Evolutionary conservation across 2,329 filamentous ascomycete species (phyloP).

Genomic region (Herpotrichia juniperi): DNA sequence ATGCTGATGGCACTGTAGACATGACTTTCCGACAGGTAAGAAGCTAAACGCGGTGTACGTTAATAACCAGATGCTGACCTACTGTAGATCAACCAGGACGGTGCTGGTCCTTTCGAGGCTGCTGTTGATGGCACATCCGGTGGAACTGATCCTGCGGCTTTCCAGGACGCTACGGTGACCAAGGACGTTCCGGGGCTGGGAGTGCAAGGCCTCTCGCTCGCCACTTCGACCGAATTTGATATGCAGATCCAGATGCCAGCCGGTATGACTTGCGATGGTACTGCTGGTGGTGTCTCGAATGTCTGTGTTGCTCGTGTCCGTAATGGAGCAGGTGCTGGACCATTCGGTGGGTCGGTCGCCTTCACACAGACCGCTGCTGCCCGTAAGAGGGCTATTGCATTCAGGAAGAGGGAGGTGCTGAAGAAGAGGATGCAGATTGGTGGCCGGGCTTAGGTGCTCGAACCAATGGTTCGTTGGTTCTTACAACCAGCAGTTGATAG

Average conservation of each 20-base stretch:
- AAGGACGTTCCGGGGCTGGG: conserved; percentile 66
- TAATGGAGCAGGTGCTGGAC: conserved; percentile 67
- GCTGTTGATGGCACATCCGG: conserved; percentile 68
- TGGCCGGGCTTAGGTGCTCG: background rate
- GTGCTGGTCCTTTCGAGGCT: conserved; percentile 68
- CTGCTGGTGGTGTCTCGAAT: conserved; percentile 63
- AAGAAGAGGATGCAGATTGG: conserved; percentile 46
- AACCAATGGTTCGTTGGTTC: background rate
- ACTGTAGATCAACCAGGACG: conserved; percentile 67
- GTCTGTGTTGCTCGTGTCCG: conserved; percentile 71
- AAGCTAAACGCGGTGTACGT: background rate
- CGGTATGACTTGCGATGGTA: conserved; percentile 70
- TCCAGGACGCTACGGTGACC: conserved; percentile 64
- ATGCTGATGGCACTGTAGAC: conserved; percentile 65
- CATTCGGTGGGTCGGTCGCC: conserved; percentile 70
- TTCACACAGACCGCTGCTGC: conserved; percentile 66
- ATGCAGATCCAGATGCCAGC: conserved; percentile 69
- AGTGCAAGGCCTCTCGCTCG: conserved; percentile 64
- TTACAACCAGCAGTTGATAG: background rate
- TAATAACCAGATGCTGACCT: conserved; percentile 3
- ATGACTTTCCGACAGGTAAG: conserved; percentile 66
- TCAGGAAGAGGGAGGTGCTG: conserved; percentile 38
- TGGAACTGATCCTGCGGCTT: conserved; percentile 65
- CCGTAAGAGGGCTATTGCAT: conserved; percentile 67
- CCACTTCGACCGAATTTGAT: conserved; percentile 66